Base-by-base conservation (phyloP, 2,329 filamentous ascomycete species). In the Penicillium hordei region DNA sequence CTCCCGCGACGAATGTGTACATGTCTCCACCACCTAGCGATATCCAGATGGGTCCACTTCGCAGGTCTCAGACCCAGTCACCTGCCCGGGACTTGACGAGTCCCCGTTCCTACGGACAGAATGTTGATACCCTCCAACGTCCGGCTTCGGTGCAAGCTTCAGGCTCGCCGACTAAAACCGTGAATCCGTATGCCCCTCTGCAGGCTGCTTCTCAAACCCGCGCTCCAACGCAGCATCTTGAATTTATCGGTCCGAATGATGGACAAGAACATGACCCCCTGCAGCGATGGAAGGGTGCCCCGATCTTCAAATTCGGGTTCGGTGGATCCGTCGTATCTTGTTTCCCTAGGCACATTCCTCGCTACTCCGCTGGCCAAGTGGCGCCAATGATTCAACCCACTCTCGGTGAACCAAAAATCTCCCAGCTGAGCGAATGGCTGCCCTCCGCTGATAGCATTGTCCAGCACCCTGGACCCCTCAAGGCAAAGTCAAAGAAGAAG, bases 401-500 rank as follows among this genome's bases (percentile, higher is more conserved):
- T 45, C 86, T 91, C 19, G 94, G 94, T 2, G 90, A 93, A 65
- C 85, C 97, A 25, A 91, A 87, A 66, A 79, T 93, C n/a, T 83
- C 86, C 60, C 89, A 84, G 65, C 82, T 90, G 60, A 94, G 89
- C 70, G 86, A 92, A 43, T 80, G 91, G 31, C 78, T 90, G 44
- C 86, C 90, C 5, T 78, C 92, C 9, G 80, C 85, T 25, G 91
- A 94, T 34, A 83, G 87, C 2, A 78, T 94, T 48, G 83, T 86
- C 19, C 91, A 88, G 65, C 97, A 97, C 68, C 94, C 94, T 0
- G 94, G 94, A 0, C 94, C 95, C 3, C 78, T 99, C 29, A 92
- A 89, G 73, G 84, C 87, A 40, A 97, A 97, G 71, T 86, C 88
- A 1, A 97, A 96, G 81, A 99, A 99, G 81, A 99, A 97, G 78